A percentile compares a stretch with the other conserved stretches of the same genome.
Conservation (phyloP, 345 rosid species). For the Hirschfeldia incana region DNA sequence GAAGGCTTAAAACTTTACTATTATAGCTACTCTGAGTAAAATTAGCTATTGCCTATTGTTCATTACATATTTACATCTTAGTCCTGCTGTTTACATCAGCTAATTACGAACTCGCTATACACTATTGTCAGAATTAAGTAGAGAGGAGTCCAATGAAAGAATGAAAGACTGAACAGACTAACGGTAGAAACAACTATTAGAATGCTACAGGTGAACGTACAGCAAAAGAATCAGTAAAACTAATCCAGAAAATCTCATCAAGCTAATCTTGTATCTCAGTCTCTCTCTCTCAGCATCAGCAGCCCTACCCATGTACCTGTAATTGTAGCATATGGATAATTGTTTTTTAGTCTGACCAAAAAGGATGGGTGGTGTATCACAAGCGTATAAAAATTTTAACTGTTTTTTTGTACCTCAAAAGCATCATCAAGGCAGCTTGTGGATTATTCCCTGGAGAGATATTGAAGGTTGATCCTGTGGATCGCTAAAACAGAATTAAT, state of each 20-base stretch:
- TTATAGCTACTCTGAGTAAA: background rate
- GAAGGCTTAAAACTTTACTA: background rate
- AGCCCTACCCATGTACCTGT: constrained; percentile 67
- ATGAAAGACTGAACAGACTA: constrained; percentile 19
- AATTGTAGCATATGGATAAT: constrained; percentile 1
- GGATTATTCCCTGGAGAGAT: constrained; percentile 92
- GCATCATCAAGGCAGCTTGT: constrained; percentile 95
- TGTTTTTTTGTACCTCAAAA: constrained; percentile 59
- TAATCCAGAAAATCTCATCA: background rate
- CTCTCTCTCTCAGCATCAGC: constrained; percentile 52
- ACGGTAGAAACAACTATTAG: constrained; percentile 1
- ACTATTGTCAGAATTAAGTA: background rate
- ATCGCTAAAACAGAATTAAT: constrained; percentile 54
- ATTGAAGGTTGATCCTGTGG: constrained; percentile 58
- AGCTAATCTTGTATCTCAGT: constrained; percentile 5
- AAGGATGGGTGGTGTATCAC: background rate
- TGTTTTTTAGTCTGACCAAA: background rate
- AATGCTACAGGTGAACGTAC: constrained; percentile 18
- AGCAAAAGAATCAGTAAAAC: constrained; percentile 14
- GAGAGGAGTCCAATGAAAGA: constrained; percentile 18
- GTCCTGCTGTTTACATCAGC: constrained; percentile 6
- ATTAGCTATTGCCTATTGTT: background rate
- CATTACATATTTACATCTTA: background rate
- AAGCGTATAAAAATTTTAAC: background rate
- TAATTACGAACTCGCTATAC: background rate